phyloP scores from a whole-genome alignment of 2,329 filamentous ascomycete genomes.

The Trichoderma lentiforme region DNA sequence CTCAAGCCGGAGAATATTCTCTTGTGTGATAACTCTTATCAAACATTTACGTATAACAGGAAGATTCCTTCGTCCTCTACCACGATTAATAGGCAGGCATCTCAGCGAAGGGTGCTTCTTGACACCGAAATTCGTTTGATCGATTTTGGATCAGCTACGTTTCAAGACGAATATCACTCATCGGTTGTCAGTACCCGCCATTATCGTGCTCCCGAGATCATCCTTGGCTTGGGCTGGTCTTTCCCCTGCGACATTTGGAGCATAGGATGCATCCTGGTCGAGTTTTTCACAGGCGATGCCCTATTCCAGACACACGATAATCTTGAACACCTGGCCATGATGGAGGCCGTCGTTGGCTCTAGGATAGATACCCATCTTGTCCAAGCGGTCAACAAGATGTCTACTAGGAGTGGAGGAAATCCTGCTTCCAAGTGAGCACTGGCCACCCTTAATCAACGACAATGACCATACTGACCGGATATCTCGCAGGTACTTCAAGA shows the following conservation, averaged over 20 bases:
- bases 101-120: slow-evolving; percentile 61
- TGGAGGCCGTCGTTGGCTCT: slow-evolving; percentile 63
- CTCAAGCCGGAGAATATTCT: slow-evolving; percentile 70
- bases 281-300: slow-evolving; percentile 69
- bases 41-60: slow-evolving; percentile 68
- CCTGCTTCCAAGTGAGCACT: slow-evolving; percentile 59
- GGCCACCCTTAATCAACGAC: background rate
- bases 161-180: slow-evolving; percentile 70
- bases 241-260: slow-evolving; percentile 73
- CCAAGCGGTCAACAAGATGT: slow-evolving; percentile 46
- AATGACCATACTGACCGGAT: background rate
- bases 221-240: slow-evolving; percentile 67
- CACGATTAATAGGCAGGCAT: slow-evolving; percentile 58
- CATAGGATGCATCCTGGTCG: slow-evolving; percentile 68
- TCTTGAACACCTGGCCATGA: slow-evolving; percentile 71
- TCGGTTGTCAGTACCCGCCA: slow-evolving; percentile 69
- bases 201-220: slow-evolving; percentile 68
- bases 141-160: slow-evolving; percentile 69
- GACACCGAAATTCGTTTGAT: slow-evolving; percentile 69
- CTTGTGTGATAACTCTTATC: slow-evolving; percentile 61
- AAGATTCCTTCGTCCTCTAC: slow-evolving; percentile 65
- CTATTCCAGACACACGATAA: slow-evolving; percentile 72
- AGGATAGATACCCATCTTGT: slow-evolving; percentile 59
- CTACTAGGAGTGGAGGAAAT: slow-evolving; percentile 55
- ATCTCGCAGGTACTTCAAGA: slow-evolving; percentile 59